phyloP scores from a whole-genome alignment of 75 land plant species.

The Picea sitchensis region DNA sequence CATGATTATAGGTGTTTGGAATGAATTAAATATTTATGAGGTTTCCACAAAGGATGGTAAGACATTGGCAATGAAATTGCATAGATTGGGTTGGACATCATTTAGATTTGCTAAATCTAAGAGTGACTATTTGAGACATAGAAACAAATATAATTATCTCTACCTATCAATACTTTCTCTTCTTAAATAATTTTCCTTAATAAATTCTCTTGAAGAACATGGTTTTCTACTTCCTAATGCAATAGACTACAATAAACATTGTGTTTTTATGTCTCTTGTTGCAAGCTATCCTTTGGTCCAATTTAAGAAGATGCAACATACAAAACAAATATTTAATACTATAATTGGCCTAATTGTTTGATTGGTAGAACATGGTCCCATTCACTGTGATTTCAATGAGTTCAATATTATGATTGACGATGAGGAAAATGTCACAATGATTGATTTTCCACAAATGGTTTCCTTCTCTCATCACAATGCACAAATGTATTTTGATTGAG shows the following conservation, averaged over 20 bases:
- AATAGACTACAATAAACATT: constrained; percentile 96
- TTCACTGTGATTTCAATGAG: too few species aligned
- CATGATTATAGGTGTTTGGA: constrained; percentile 94
- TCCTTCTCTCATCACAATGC: too few species aligned
- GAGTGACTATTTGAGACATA: constrained; percentile 28
- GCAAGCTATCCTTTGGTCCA: constrained; percentile 98
- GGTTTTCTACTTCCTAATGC: constrained; percentile 97
- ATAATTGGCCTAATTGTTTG: too few species aligned
- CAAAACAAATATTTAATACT: constrained; percentile 15
- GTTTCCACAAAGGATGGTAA: constrained; percentile 91
- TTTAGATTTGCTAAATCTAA: too few species aligned
- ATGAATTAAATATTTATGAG: constrained; percentile 98
- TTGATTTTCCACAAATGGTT: too few species aligned
- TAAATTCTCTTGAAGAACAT: constrained; percentile 97
- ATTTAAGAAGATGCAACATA: constrained; percentile 82
- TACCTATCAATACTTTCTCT: constrained; percentile 97
- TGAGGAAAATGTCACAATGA: too few species aligned
- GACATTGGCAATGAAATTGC: constrained; percentile 2
- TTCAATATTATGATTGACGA: too few species aligned
- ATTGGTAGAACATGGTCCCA: too few species aligned
- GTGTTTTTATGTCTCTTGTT: constrained; percentile 94
- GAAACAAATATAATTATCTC: constrained; percentile 89
- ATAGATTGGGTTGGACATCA: too few species aligned
- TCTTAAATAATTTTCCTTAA: constrained; percentile 92
- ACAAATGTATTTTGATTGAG: too few species aligned